Base-by-base conservation (phyloP, 768 basidiomycete species). In the Crepidotus variabilis region DNA sequence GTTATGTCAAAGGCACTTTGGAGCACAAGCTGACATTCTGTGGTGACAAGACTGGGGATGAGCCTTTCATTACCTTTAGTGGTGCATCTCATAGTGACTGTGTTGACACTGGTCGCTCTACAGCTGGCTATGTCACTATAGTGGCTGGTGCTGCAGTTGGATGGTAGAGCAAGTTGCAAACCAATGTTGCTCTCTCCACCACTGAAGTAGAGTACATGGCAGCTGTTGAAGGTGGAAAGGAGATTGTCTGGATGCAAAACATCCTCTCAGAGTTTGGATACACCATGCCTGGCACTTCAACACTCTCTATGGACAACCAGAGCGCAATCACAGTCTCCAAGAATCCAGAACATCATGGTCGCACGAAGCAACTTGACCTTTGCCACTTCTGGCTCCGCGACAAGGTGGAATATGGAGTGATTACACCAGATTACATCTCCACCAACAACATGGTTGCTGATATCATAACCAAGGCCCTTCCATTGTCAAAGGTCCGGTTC, bases 141-240 rank as follows among this genome's bases (percentile, higher is more conserved):
- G 8, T 28, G 28, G 28, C 28, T 28, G 28, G 28, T 28, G 28
- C 4, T 28, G 28, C 28, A 28, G 28, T 28, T 28, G 28, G 28
- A 28, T 28, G 28, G 28, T 28, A 43, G 14, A 59, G 57, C 28
- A 56, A 57, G 48, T 32, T 59, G 9, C 60, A 63, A 22, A 21
- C 46, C 3, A 36, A 57, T 60, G 68, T 77, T 18, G 64, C 74
- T 0, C 54, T 69, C 3, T 76, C 73, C 8, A 75, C 70, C 0
- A 68, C 66, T 1, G 70, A 74, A 58, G 72, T 72, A 7, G 74
- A 77, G 54, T 75, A 71, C 57, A 65, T 74, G 7, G 51, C 58
- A 51, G 61, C 67, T 0, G 62, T 62, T 8, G 59, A 70, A 18
- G 69, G 69, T 20, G 61, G 65, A 2, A 58, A 66, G 36, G 65